A percentile compares a stretch with the other conserved stretches of the same genome.
phyloP scores from a whole-genome alignment of 2,329 filamentous ascomycete genomes.

The Alternaria metachromatica region DNA sequence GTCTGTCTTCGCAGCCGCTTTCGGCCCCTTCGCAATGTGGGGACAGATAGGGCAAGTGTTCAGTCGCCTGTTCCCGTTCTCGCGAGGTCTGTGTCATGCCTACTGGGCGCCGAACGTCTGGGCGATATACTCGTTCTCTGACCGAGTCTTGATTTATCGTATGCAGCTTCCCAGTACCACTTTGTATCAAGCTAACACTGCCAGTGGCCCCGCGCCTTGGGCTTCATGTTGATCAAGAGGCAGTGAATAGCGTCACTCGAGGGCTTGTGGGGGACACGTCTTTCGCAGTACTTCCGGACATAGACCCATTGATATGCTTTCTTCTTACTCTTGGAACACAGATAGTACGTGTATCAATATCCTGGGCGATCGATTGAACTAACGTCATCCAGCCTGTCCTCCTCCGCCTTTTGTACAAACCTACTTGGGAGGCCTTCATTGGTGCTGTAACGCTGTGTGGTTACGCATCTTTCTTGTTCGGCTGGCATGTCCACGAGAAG shows the following conservation, averaged over 20 bases:
- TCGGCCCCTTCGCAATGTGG: slow-evolving; percentile 85
- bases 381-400: slow-evolving; percentile 57
- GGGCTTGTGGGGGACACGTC: slow-evolving; percentile 92
- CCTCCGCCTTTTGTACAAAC: slow-evolving; percentile 78
- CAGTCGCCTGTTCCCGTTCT: slow-evolving; percentile 89
- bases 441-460: slow-evolving; percentile 90
- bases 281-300: slow-evolving; percentile 90
- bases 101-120: slow-evolving; percentile 99
- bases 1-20: slow-evolving; percentile 76
- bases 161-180: slow-evolving; percentile 44
- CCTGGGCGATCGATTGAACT: slow-evolving; percentile 4
- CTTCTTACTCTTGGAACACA: slow-evolving; percentile 83
- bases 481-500: slow-evolving; percentile 99
- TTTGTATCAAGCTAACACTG: slow-evolving; percentile 16
- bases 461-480: slow-evolving; percentile 95
- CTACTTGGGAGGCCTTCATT: slow-evolving; percentile 88
- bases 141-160: slow-evolving; percentile 83
- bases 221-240: slow-evolving; percentile 73
- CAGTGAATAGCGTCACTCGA: slow-evolving; percentile 86
- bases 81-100: slow-evolving; percentile 90
- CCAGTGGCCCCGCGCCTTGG: slow-evolving; percentile 82
- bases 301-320: slow-evolving; percentile 82
- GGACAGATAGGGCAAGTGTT: slow-evolving; percentile 84
- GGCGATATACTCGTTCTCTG: slow-evolving; percentile 93
- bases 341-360: slow-evolving; percentile 55